Evolutionary conservation across 495 filamentous ascomycete genomes (phyloP).

Genomic region (Melanomma pulvis-pyrius): DNA sequence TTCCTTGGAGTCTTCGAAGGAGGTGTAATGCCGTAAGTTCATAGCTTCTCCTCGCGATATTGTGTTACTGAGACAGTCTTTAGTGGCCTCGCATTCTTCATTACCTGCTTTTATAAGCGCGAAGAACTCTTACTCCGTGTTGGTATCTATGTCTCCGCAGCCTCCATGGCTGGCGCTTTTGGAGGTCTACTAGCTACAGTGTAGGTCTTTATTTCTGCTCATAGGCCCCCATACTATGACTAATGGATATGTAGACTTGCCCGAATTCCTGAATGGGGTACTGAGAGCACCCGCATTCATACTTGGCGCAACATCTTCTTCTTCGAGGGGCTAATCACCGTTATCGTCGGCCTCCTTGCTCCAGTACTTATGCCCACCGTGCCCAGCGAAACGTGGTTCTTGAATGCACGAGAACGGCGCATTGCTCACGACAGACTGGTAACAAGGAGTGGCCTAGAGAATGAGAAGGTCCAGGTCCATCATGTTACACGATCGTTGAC

Average conservation of each 20-base stretch:
- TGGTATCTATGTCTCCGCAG: constrained; percentile 37
- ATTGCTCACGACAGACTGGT: constrained; percentile 27
- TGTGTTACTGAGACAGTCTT: neutral
- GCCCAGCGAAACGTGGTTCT: constrained; percentile 22
- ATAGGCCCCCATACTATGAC: neutral
- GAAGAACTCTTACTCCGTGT: constrained; percentile 33
- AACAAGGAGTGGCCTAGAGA: constrained; percentile 15
- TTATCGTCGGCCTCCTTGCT: constrained; percentile 28
- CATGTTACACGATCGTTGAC: constrained; percentile 31
- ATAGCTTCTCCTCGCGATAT: neutral
- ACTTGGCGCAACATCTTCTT: constrained; percentile 41
- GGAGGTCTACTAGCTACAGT: constrained; percentile 78
- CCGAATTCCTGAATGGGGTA: constrained; percentile 33
- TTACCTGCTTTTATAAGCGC: constrained; percentile 38
- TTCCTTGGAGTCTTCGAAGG: constrained; percentile 46
- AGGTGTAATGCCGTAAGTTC: constrained; percentile 35
- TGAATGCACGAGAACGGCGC: constrained; percentile 27
- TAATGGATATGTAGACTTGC: constrained; percentile 12
- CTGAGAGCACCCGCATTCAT: constrained; percentile 26
- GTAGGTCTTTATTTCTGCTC: neutral
- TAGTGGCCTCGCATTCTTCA: constrained; percentile 37
- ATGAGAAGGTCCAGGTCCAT: constrained; percentile 33
- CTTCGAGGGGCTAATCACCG: constrained; percentile 39
- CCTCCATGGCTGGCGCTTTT: constrained; percentile 75
- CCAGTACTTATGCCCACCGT: constrained; percentile 28